phyloP scores from a whole-genome alignment of 1,139 yeast genomes.

The Candida tunisiensis region DNA sequence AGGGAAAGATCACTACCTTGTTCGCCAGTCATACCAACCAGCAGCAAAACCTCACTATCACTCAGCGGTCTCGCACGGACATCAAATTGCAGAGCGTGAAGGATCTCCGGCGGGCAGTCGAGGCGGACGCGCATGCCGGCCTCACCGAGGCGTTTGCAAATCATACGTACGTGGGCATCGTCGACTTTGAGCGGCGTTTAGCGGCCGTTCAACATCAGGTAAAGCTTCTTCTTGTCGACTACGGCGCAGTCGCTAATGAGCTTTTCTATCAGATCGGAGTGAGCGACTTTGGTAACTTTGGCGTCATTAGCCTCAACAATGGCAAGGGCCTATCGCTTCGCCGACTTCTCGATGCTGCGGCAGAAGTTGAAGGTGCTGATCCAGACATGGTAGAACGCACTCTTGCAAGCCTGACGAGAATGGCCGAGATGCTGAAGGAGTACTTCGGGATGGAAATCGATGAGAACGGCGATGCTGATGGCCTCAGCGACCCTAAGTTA shows the following conservation, averaged over 20 bases:
- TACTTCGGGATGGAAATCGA: conserved; percentile 41
- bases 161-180: conserved; percentile 67
- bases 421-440: conserved; percentile 57
- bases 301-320: conserved; percentile 31
- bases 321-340: conserved; percentile 16
- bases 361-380: conserved; percentile 9
- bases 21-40: background rate
- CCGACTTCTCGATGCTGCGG: conserved; percentile 16
- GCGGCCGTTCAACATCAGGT: conserved; percentile 77
- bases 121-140: conserved; percentile 28
- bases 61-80: background rate
- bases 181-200: conserved; percentile 51
- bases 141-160: conserved; percentile 55
- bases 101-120: conserved; percentile 34
- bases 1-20: conserved; percentile 31
- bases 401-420: conserved; percentile 7
- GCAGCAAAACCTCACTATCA: background rate
- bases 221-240: conserved; percentile 62
- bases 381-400: conserved; percentile 1
- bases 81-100: conserved; percentile 22
- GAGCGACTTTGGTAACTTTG: conserved; percentile 70
- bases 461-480: conserved; percentile 12
- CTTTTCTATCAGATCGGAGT: conserved; percentile 70
- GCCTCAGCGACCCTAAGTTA: conserved; percentile 16
- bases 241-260: conserved; percentile 46